These are phyloP conservation scores for Fusarium xyrophilum DNA, from an alignment of 2,329 filamentous ascomycete genomes.

Conservation along the genomic window DNA sequence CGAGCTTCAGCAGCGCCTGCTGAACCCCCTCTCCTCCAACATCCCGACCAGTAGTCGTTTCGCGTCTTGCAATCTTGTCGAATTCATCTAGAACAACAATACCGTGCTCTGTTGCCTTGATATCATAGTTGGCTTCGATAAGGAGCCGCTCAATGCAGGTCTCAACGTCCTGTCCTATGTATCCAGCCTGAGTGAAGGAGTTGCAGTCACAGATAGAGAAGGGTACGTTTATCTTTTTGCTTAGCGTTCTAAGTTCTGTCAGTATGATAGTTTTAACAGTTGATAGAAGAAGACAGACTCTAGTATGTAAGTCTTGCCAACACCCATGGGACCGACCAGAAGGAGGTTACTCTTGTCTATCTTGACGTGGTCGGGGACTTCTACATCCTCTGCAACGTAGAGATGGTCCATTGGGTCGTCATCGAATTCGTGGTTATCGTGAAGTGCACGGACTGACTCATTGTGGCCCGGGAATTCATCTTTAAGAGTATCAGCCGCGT, in stretches of 20 bases:
- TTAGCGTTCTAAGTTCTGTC: slow-evolving; percentile 73
- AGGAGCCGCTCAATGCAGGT: slow-evolving; percentile 90
- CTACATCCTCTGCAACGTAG: slow-evolving; percentile 57
- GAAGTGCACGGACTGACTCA: slow-evolving; percentile 54
- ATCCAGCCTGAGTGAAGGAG: slow-evolving; percentile 93
- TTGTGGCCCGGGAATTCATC: slow-evolving; percentile 63
- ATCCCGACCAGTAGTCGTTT: slow-evolving; percentile 87
- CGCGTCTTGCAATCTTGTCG: slow-evolving; percentile 92
- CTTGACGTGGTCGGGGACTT: slow-evolving; percentile 62
- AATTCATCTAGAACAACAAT: slow-evolving; percentile 98
- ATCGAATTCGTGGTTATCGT: slow-evolving; percentile 46
- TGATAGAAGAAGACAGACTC: slow-evolving; percentile 54
- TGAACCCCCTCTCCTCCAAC: slow-evolving; percentile 97
- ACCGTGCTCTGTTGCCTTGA: slow-evolving; percentile 82
- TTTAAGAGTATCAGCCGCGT: slow-evolving; percentile 50
- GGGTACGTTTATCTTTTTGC: slow-evolving; percentile 90
- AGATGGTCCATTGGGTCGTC: slow-evolving; percentile 51
- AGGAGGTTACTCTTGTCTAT: slow-evolving; percentile 97
- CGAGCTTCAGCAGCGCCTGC: slow-evolving; percentile 92
- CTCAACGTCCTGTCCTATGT: slow-evolving; percentile 98
- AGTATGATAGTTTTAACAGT: not conserved
- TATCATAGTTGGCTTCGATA: slow-evolving; percentile 88
- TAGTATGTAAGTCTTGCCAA: slow-evolving; percentile 95
- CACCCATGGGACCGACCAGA: slow-evolving; percentile 88
- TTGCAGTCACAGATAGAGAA: slow-evolving; percentile 97